Base-by-base conservation (phyloP, 1,139 yeast genomes). In the Pichia sp. region DNA sequence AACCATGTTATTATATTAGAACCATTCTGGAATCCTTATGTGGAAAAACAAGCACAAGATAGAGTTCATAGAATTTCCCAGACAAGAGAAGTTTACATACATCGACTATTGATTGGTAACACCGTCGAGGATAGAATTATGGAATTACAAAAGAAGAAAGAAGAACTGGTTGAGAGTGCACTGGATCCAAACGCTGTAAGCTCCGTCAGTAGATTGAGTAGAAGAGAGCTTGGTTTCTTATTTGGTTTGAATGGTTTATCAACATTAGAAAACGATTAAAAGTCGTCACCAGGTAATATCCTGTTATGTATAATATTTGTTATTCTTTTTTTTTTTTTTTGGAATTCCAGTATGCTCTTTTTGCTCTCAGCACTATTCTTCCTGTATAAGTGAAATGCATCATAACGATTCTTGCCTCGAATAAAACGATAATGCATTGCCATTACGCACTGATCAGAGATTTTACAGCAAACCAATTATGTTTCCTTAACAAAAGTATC, bases 1-100 rank as follows among this genome's bases (percentile, higher is more conserved):
- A 84, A 87, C 37, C 96, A 87, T 61, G 95, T 90, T 9, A 77
- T 90, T 43, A 75, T 90, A 10, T 75, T 86, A 71, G 97, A 90
- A 61, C 97, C 97, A 16, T 90, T 87, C 60, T 90, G 97, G 97
- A 90, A 90, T 59, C 97, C 97, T 1, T 90, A 75, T 62, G 95
- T 90, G 3, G 97, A 90, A 64, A 95, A 85, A 41, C 97, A 90
- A 65, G 97, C 97, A 0, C 87, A 85, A 75, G 97, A 87, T 62
- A 77, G 98, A 53, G 95, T 94, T 5, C 92, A 92, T 65, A 76
- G 98, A 62, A 85, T 90, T 53, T 96, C 97, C 5, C 98, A 90
- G 64, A 74, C 75, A 33, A 70, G 77, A 46, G 81, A 80, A 38
- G 97, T 90, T 11, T 68, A 64, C 52, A 86, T 90, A 28, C 82